A percentile compares a stretch with the other conserved stretches of the same genome.
Evolutionary conservation across 2,329 filamentous ascomycete genomes (phyloP).

Genomic region (Alternaria triticimaculans): DNA sequence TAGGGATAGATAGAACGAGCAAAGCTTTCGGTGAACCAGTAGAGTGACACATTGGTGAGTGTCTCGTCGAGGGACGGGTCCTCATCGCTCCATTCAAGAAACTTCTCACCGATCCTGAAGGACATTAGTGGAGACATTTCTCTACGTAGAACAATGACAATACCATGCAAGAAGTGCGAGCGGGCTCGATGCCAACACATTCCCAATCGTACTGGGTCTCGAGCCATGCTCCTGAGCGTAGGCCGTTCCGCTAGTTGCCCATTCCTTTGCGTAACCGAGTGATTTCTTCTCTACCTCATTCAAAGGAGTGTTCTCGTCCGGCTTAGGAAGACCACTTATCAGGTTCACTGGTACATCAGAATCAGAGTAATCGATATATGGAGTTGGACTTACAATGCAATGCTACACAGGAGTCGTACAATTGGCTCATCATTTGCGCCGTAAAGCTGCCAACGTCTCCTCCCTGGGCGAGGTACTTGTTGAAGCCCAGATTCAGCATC

Average conservation of each 20-base stretch:
- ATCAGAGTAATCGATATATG: neutral
- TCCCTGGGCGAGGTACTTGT: constrained; percentile 63
- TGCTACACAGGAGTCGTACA: constrained; percentile 58
- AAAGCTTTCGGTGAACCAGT: constrained; percentile 61
- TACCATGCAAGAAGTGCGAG: constrained; percentile 64
- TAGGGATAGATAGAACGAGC: constrained; percentile 60
- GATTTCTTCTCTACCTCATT: constrained; percentile 24
- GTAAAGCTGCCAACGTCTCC: constrained; percentile 63
- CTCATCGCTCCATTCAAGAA: constrained; percentile 61
- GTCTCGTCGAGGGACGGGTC: constrained; percentile 52
- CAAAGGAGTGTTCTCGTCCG: constrained; percentile 25
- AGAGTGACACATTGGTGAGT: constrained; percentile 61
- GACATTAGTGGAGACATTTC: neutral
- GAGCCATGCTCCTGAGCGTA: constrained; percentile 64
- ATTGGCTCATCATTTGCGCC: constrained; percentile 49
- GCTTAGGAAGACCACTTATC: constrained; percentile 10
- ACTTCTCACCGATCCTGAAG: constrained; percentile 62
- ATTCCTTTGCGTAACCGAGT: constrained; percentile 33
- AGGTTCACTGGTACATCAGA: constrained; percentile 35
- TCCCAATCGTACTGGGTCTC: constrained; percentile 63
- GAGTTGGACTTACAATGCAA: constrained; percentile 33
- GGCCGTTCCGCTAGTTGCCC: constrained; percentile 52
- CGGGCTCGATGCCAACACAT: constrained; percentile 62
- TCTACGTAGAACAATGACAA: neutral
- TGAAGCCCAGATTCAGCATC: constrained; percentile 63